phyloP scores from a whole-genome alignment of 352 stramenopile genomes.

The Pythium phragmitis region DNA sequence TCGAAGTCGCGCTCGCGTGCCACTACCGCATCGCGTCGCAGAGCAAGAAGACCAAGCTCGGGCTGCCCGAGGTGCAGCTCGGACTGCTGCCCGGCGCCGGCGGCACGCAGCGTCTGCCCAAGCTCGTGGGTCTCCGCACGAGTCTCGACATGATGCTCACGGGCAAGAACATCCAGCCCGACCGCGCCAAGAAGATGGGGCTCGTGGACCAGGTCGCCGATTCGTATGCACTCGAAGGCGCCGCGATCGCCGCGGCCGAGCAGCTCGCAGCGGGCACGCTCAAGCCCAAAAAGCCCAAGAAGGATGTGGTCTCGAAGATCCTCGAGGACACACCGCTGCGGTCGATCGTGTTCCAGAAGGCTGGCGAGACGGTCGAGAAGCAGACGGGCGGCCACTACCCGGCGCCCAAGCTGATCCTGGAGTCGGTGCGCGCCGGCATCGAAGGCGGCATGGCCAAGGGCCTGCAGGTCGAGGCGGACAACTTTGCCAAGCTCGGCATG shows the following conservation, averaged over 20 bases:
- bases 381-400: conserved; percentile 97
- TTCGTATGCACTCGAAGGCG: conserved; percentile 85
- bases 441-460: conserved; percentile 77
- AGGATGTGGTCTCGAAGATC: conserved; percentile 84
- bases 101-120: conserved; percentile 96
- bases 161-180: conserved; percentile 94
- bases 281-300: conserved; percentile 90
- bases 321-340: conserved; percentile 95
- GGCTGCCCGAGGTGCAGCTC: conserved; percentile 97
- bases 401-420: conserved; percentile 94
- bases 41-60: conserved; percentile 95
- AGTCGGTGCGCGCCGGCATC: conserved; percentile 83
- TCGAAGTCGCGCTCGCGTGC: conserved; percentile 97
- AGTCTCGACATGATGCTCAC: conserved; percentile 98
- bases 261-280: conserved; percentile 90
- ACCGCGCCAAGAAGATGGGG: conserved; percentile 97
- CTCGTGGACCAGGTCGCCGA: conserved; percentile 96
- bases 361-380: conserved; percentile 96
- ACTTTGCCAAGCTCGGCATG: conserved; percentile 96
- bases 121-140: conserved; percentile 91
- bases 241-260: conserved; percentile 88
- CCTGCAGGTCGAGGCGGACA: conserved; percentile 92
- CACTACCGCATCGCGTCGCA: conserved; percentile 97
- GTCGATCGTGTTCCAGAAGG: conserved; percentile 94
- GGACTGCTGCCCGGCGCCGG: conserved; percentile 96